Evolutionary conservation across 78 protist genomes (phyloP).

Genomic region (Parvularia atlantis): DNA sequence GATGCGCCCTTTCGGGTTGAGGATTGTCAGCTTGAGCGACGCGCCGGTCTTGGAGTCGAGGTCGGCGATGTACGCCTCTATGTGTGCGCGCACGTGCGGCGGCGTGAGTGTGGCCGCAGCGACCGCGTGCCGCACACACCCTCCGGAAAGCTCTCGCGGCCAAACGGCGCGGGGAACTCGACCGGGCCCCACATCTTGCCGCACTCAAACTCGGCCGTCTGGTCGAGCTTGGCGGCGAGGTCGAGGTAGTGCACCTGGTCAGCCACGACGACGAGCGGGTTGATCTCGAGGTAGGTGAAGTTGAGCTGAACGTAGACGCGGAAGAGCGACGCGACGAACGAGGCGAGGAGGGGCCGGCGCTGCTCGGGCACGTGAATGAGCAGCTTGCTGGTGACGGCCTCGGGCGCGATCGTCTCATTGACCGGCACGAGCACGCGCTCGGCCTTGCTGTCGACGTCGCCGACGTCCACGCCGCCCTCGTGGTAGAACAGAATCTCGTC

Average conservation of each 20-base stretch:
- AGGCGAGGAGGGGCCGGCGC: not conserved
- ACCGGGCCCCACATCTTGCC: not conserved
- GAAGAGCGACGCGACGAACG: slow-evolving; percentile 12
- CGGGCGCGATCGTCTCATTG: too few relatives aligned
- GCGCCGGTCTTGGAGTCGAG: slow-evolving; percentile 86
- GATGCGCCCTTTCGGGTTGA: slow-evolving; percentile 73
- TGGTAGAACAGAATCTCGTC: slow-evolving; percentile 39
- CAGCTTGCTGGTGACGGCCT: not conserved
- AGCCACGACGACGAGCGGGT: slow-evolving; percentile 47
- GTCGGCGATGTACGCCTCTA: slow-evolving; percentile 48
- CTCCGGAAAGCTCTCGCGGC: slow-evolving; percentile 40
- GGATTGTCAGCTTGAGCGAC: slow-evolving; percentile 78
- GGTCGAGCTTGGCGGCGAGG: slow-evolving; percentile 59
- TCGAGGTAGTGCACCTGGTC: slow-evolving; percentile 31
- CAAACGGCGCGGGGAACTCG: slow-evolving; percentile 63
- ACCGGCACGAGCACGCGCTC: not conserved
- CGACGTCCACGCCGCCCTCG: slow-evolving; percentile 72
- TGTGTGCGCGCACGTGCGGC: too few relatives aligned
- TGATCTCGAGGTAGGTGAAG: slow-evolving; percentile 63
- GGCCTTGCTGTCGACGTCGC: slow-evolving; percentile 35
- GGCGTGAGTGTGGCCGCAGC: too few relatives aligned
- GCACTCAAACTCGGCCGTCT: slow-evolving; percentile 43
- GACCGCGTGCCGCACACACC: too few relatives aligned
- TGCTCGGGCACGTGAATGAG: not conserved
- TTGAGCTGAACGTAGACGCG: slow-evolving; percentile 21